These are phyloP conservation scores for Canna indica DNA, from an alignment of 176 grass and related monocot genomes.

Conservation along the genomic window DNA sequence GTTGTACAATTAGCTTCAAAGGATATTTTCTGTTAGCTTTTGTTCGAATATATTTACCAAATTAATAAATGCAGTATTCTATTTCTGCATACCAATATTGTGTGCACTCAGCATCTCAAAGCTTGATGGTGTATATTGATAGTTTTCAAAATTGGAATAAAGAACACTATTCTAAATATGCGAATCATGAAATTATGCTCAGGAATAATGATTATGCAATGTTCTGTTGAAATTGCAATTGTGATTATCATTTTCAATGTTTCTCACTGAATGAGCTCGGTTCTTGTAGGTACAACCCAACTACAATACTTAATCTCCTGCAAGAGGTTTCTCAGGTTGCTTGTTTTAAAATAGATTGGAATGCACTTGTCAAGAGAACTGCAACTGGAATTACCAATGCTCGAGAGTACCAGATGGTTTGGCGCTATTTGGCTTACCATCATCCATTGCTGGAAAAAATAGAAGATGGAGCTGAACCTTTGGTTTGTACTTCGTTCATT, in stretches of 20 bases:
- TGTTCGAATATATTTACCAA: neutral
- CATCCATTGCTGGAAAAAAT: slow-evolving; percentile 39
- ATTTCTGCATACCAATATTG: neutral
- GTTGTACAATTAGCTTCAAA: neutral
- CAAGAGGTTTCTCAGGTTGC: slow-evolving; percentile 70
- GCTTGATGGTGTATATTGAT: neutral
- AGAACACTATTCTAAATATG: neutral
- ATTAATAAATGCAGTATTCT: neutral
- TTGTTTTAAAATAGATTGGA: slow-evolving; percentile 59
- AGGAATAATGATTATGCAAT: no score
- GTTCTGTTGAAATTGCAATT: neutral
- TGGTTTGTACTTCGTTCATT: slow-evolving; percentile 56
- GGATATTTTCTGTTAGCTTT: neutral
- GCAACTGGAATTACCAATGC: slow-evolving; percentile 73
- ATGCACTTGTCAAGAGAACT: slow-evolving; percentile 40
- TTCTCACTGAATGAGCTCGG: neutral
- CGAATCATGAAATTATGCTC: no score
- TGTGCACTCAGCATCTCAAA: neutral
- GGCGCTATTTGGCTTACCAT: slow-evolving; percentile 79
- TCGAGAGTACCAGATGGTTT: slow-evolving; percentile 95
- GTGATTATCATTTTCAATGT: neutral
- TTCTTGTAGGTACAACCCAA: slow-evolving; percentile 51
- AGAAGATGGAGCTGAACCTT: slow-evolving; percentile 28
- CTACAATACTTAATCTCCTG: slow-evolving; percentile 51
- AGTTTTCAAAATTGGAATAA: neutral